Evolutionary conservation across 2,329 filamentous ascomycete species (phyloP).

Genomic region (Berkeleyomyces basicola): DNA sequence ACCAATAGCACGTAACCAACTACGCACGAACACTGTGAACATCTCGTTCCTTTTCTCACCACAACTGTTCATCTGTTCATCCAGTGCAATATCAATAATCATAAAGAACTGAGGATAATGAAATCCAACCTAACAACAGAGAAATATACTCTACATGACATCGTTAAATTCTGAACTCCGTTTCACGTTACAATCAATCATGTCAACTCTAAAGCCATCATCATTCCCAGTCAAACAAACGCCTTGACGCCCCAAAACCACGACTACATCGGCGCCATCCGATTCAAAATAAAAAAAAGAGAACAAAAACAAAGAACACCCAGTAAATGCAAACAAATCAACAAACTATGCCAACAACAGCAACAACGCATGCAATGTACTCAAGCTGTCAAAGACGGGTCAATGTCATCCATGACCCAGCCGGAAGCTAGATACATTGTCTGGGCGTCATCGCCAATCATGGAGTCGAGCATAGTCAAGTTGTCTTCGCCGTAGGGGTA

Average conservation of each 20-base stretch:
- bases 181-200: not conserved
- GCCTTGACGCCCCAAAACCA: too few relatives aligned
- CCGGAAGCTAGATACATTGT: slow-evolving; percentile 12
- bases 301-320: not conserved
- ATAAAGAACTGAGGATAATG: not conserved
- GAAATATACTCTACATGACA: not conserved
- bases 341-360: not conserved
- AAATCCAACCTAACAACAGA: not conserved
- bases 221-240: too few relatives aligned
- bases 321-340: not conserved
- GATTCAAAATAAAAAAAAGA: not conserved
- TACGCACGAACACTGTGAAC: too few relatives aligned
- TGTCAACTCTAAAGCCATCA: too few relatives aligned
- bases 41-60: too few relatives aligned
- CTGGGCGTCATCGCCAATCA: slow-evolving; percentile 16
- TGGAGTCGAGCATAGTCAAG: slow-evolving; percentile 15
- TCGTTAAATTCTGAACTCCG: not conserved
- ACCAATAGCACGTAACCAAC: too few relatives aligned
- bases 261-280: too few relatives aligned
- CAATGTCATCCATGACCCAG: slow-evolving; percentile 2
- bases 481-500: slow-evolving; percentile 13
- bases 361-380: not conserved
- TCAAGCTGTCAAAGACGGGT: not conserved
- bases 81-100: not conserved
- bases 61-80: not conserved